These are phyloP conservation scores for Sphaceloma murrayae DNA, from an alignment of 2,329 filamentous ascomycete species.

Conservation along the genomic window DNA sequence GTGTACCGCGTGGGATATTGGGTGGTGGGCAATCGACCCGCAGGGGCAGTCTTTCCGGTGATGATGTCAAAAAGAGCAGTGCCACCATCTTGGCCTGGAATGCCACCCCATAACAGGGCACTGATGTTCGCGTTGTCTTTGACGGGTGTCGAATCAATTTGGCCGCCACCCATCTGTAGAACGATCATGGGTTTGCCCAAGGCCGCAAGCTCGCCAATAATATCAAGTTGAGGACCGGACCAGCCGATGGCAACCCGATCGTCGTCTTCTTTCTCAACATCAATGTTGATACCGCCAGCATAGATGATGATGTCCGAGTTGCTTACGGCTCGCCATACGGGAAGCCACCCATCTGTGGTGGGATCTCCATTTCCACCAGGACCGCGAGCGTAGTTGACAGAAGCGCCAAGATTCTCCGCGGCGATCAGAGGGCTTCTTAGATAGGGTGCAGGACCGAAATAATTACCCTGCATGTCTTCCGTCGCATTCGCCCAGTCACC, in stretches of 20 bases:
- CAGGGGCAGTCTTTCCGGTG: constrained; percentile 42
- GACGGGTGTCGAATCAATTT: constrained; percentile 45
- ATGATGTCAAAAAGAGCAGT: constrained; percentile 46
- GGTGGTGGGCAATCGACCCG: constrained; percentile 46
- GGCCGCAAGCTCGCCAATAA: constrained; percentile 41
- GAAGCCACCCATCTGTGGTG: constrained; percentile 27
- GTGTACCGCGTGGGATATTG: constrained; percentile 48
- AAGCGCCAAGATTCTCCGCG: constrained; percentile 38
- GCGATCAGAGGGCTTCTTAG: constrained; percentile 46
- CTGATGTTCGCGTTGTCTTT: constrained; percentile 40
- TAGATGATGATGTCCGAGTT: constrained; percentile 46
- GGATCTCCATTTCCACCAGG: constrained; percentile 28
- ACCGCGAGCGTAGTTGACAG: constrained; percentile 38
- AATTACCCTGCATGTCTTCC: constrained; percentile 50
- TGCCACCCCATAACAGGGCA: constrained; percentile 49
- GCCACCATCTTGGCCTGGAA: constrained; percentile 52
- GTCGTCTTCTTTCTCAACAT: constrained; percentile 42
- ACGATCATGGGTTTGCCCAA: constrained; percentile 44
- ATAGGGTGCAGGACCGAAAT: constrained; percentile 48
- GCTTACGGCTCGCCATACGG: constrained; percentile 31
- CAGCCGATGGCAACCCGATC: constrained; percentile 46
- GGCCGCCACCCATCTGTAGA: constrained; percentile 43
- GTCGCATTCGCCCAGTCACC: constrained; percentile 52
- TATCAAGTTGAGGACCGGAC: constrained; percentile 42
- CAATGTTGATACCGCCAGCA: constrained; percentile 46